phyloP scores from a whole-genome alignment of 345 rosid genomes.

The Ricinus communis region DNA sequence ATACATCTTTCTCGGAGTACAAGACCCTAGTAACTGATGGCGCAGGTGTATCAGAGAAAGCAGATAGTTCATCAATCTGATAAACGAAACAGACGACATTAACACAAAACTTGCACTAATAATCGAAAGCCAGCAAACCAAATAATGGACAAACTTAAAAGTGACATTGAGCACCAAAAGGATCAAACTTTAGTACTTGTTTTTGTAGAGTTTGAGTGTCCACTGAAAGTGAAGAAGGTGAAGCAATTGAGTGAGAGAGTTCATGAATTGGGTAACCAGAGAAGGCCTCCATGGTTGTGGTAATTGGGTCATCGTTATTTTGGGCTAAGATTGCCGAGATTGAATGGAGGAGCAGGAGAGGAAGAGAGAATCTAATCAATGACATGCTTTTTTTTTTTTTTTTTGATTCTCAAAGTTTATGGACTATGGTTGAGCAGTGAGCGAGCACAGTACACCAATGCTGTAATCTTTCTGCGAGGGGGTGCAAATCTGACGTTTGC shows the following conservation, averaged over 20 bases:
- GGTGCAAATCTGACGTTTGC: neutral
- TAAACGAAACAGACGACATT: neutral
- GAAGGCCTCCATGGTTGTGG: slow-evolving; percentile 75
- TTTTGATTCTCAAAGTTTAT: too few species aligned
- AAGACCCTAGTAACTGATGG: slow-evolving; percentile 89
- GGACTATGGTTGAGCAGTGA: too few species aligned
- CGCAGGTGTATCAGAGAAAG: slow-evolving; percentile 79
- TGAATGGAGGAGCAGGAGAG: slow-evolving; percentile 21
- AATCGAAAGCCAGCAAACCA: too few species aligned
- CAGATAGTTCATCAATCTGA: slow-evolving; percentile 82
- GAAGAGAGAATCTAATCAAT: slow-evolving; percentile 20
- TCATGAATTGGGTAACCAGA: slow-evolving; percentile 81
- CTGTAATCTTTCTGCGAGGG: neutral
- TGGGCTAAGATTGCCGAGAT: slow-evolving; percentile 37
- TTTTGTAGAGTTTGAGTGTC: slow-evolving; percentile 54
- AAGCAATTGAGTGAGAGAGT: slow-evolving; percentile 27
- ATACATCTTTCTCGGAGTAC: slow-evolving; percentile 74
- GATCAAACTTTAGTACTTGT: slow-evolving; percentile 46
- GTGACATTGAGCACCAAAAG: too few species aligned
- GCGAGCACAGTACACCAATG: too few species aligned
- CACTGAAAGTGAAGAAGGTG: slow-evolving; percentile 52
- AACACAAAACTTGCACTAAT: neutral
- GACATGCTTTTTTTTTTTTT: slow-evolving; percentile 21
- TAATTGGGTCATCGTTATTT: slow-evolving; percentile 52
- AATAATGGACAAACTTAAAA: too few species aligned